Conservation (phyloP, 805 yeast genomes). For the Saturnispora galanensis region DNA sequence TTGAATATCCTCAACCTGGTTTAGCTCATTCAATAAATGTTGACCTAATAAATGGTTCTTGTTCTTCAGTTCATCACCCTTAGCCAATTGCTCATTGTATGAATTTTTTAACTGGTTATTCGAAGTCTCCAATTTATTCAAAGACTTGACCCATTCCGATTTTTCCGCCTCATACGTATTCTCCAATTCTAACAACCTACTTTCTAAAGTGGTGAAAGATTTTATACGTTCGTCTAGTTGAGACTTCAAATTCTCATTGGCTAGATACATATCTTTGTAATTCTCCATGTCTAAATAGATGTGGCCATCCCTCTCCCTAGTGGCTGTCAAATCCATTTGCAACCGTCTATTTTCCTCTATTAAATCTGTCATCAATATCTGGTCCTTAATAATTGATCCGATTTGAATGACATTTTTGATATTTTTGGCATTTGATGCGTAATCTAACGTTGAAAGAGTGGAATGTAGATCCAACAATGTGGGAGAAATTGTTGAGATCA, state of each 20-base stretch:
- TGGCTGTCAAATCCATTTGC: constrained; percentile 47
- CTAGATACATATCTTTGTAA: constrained; percentile 41
- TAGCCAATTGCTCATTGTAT: constrained; percentile 18
- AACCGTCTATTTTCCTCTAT: constrained; percentile 36
- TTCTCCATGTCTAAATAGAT: constrained; percentile 52
- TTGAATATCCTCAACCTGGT: not conserved
- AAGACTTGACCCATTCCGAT: constrained; percentile 15
- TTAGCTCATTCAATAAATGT: constrained; percentile 2
- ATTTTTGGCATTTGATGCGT: constrained; percentile 48
- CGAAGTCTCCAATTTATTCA: constrained; percentile 14
- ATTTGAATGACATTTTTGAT: constrained; percentile 43
- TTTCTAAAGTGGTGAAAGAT: constrained; percentile 29
- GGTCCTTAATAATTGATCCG: constrained; percentile 35
- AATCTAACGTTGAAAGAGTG: constrained; percentile 43
- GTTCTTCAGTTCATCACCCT: constrained; percentile 10
- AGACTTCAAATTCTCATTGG: constrained; percentile 39
- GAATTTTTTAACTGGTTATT: constrained; percentile 22
- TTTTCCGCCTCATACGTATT: constrained; percentile 11
- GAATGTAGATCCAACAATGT: constrained; percentile 38
- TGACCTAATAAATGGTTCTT: not conserved
- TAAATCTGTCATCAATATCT: constrained; percentile 35
- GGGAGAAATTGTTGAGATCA: constrained; percentile 83
- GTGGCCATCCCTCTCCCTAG: constrained; percentile 51
- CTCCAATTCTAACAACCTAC: constrained; percentile 10
- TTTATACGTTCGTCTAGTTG: constrained; percentile 40